These are phyloP conservation scores for Sporisorium reilianum DNA, from an alignment of 1,284 basidiomycete genomes.

Conservation along the genomic window DNA sequence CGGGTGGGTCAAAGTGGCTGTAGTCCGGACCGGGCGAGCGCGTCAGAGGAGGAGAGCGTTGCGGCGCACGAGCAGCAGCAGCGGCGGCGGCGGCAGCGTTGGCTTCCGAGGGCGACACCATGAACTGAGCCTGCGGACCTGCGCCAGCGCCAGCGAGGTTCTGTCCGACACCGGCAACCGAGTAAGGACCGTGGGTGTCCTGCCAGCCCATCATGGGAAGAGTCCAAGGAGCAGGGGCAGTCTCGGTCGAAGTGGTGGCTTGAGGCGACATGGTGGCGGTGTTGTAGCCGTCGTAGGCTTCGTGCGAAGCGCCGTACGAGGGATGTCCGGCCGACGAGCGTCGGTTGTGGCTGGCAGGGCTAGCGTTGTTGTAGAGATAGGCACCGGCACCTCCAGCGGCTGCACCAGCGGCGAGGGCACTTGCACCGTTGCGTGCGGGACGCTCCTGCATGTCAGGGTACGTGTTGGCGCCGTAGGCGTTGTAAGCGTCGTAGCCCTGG, in stretches of 20 bases:
- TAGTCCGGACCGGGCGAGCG: slow-evolving; percentile 52
- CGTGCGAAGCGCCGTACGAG: slow-evolving; percentile 25
- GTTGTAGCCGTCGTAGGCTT: slow-evolving; percentile 25
- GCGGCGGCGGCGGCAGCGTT: slow-evolving; percentile 23
- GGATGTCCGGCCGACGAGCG: slow-evolving; percentile 39
- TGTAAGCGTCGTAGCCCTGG: slow-evolving; percentile 34
- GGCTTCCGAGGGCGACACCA: slow-evolving; percentile 46
- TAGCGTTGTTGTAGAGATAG: slow-evolving; percentile 32
- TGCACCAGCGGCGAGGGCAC: slow-evolving; percentile 45
- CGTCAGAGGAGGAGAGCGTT: slow-evolving; percentile 10
- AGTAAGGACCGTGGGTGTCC: slow-evolving; percentile 38
- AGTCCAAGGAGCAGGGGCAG: slow-evolving; percentile 38
- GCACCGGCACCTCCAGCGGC: slow-evolving; percentile 37
- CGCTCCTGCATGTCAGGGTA: slow-evolving; percentile 48
- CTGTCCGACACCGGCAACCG: slow-evolving; percentile 40
- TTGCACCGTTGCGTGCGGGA: slow-evolving; percentile 15
- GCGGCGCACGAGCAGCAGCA: slow-evolving; percentile 12
- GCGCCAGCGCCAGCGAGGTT: slow-evolving; percentile 16
- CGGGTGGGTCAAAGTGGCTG: slow-evolving; percentile 62
- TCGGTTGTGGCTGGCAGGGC: slow-evolving; percentile 18
- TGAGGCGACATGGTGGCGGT: slow-evolving; percentile 36
- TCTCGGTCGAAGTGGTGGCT: slow-evolving; percentile 18
- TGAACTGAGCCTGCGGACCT: slow-evolving; percentile 38
- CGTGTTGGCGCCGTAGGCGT: slow-evolving; percentile 16
- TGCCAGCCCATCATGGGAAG: slow-evolving; percentile 48